Percentiles rank a stretch among this genome's conserved stretches.
phyloP scores from a whole-genome alignment of 1,139 yeast genomes.

The Suhomyces taliae region DNA sequence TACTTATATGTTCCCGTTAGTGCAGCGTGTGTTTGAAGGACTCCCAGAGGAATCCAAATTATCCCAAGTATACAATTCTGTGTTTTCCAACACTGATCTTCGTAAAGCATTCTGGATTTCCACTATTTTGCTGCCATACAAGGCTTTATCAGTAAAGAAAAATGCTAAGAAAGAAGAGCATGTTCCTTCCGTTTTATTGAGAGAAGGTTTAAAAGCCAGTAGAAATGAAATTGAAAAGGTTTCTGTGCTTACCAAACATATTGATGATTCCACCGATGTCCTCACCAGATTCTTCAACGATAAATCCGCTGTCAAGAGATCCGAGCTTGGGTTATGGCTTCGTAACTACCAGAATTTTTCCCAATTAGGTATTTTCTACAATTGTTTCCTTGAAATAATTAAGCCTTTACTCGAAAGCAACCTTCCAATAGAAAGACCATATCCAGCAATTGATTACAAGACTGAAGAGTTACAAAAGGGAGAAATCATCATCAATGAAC shows the following conservation, averaged over 20 bases:
- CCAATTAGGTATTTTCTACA: conserved; percentile 40
- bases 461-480: conserved; percentile 3
- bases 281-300: conserved; percentile 20
- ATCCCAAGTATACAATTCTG: conserved; percentile 11
- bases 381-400: conserved; percentile 32
- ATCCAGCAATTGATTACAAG: conserved; percentile 12
- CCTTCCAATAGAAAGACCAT: conserved; percentile 9
- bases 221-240: conserved; percentile 55
- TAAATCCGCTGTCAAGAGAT: conserved; percentile 39
- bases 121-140: conserved; percentile 52
- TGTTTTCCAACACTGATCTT: conserved; percentile 11
- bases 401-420: conserved; percentile 8
- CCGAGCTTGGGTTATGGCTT: conserved; percentile 61
- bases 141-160: conserved; percentile 32
- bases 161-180: conserved; percentile 37
- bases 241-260: conserved; percentile 32
- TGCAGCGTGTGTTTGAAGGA: conserved; percentile 11
- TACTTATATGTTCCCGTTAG: conserved; percentile 23
- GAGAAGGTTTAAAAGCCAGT: conserved; percentile 72
- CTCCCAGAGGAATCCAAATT: conserved; percentile 1
- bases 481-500: conserved; percentile 5
- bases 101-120: conserved; percentile 49
- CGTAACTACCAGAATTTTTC: conserved; percentile 55
- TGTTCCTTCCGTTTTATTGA: conserved; percentile 45
- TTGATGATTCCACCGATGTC: conserved; percentile 15